phyloP scores from a whole-genome alignment of 176 grass and related monocot species.

The Triticum monococcum region DNA sequence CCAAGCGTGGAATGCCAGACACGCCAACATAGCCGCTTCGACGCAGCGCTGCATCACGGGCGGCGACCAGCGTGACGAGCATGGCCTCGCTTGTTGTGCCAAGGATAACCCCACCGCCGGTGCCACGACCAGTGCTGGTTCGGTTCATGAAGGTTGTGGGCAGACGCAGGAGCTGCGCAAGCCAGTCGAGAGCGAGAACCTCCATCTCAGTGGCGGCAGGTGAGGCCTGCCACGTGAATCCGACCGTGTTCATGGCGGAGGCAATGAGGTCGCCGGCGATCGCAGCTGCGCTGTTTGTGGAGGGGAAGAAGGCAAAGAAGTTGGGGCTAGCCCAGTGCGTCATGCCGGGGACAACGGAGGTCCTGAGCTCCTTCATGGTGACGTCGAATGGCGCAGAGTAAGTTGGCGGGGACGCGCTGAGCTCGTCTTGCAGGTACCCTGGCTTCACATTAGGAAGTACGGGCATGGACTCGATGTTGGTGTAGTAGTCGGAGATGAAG shows the following conservation, averaged over 20 bases:
- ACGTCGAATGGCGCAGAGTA: background rate
- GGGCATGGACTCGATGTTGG: background rate
- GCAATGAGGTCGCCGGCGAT: background rate
- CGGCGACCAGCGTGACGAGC: background rate
- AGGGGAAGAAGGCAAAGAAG: slow-evolving; percentile 12
- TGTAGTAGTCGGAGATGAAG: slow-evolving; percentile 15
- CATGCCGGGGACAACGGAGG: background rate
- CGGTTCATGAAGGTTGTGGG: background rate
- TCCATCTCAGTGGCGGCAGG: background rate
- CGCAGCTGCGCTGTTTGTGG: slow-evolving; percentile 7
- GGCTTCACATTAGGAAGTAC: background rate
- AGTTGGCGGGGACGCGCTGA: background rate
- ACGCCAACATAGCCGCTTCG: background rate
- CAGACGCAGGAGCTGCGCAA: background rate
- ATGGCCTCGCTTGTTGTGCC: background rate
- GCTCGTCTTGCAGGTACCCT: background rate
- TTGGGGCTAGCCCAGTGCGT: slow-evolving; percentile 12
- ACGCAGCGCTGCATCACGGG: background rate
- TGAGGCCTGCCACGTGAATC: background rate
- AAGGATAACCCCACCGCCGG: background rate
- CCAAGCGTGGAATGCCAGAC: background rate
- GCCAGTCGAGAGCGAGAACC: background rate
- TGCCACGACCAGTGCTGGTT: background rate
- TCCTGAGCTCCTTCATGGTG: slow-evolving; percentile 11
- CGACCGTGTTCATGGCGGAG: background rate